A percentile compares a stretch with the other conserved stretches of the same genome.
These are phyloP conservation scores for Fusarium avenaceum DNA, from an alignment of 2,329 filamentous ascomycete species.

Conservation along the genomic window DNA sequence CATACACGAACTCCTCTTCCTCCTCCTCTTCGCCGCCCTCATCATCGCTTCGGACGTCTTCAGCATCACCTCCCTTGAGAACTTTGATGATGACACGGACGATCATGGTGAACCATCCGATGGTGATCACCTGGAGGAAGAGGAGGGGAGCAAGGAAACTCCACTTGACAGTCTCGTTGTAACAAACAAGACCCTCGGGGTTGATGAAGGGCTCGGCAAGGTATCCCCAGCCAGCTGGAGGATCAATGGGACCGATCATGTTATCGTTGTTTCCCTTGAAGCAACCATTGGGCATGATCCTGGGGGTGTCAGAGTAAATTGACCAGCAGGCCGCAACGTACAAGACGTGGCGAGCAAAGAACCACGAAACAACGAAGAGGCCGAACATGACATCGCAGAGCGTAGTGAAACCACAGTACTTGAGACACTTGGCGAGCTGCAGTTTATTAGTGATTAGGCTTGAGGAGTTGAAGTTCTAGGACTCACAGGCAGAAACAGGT, in stretches of 20 bases:
- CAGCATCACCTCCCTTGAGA: conserved; percentile 79
- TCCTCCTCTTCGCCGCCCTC: conserved; percentile 74
- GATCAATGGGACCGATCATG: conserved; percentile 65
- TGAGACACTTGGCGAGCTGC: conserved; percentile 90
- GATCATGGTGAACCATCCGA: conserved; percentile 93
- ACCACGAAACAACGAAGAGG: conserved; percentile 88
- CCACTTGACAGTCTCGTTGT: conserved; percentile 79
- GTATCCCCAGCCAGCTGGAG: conserved; percentile 69
- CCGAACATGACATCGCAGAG: conserved; percentile 88
- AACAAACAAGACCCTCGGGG: conserved; percentile 82
- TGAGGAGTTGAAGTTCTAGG: conserved; percentile 78
- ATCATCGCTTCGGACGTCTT: conserved; percentile 88
- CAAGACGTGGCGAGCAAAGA: conserved; percentile 83
- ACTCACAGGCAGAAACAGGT: conserved; percentile 88
- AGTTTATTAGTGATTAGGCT: conserved; percentile 72
- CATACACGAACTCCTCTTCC: conserved; percentile 67
- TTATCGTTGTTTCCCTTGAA: conserved; percentile 72
- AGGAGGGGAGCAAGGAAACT: conserved; percentile 83
- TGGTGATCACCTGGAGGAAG: conserved; percentile 81
- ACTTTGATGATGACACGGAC: conserved; percentile 85
- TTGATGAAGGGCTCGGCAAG: conserved; percentile 81
- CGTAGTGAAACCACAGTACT: conserved; percentile 83
- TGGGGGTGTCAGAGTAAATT: conserved; percentile 42
- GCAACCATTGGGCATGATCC: conserved; percentile 70
- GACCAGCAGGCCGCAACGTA: conserved; percentile 88